Evolutionary conservation across 2,329 filamentous ascomycete genomes (phyloP), one percentile per base, ranked within the genome.

Genomic region (Cercospora sp.): DNA sequence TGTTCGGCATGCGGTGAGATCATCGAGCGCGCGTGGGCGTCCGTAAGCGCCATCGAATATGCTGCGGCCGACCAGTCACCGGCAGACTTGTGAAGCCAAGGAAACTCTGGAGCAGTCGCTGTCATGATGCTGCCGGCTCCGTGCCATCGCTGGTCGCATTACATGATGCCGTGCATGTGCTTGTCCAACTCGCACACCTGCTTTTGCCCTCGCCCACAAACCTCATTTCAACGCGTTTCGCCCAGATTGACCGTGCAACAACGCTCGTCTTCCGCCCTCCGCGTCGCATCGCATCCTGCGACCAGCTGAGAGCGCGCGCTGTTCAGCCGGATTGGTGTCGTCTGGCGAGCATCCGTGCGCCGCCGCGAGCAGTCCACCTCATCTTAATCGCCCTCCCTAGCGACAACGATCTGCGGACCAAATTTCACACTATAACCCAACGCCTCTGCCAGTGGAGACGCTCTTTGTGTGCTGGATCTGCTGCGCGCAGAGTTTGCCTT

Each of bases 111-210:
- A 28, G 48, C 18, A 12, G 23, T 10, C 30, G 53, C 53, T 58
- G 53, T 58, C 53, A 58, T 58, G 26, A 33, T 58, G 53, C 28
- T n/a, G 26, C 16, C 48, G 48, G 59, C 33, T 40, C 30, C 60
- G 40, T 51, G 23, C 40, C 9, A 40, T 62, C 60, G 23, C 20
- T 45, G 3, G 26, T 51, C 26, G 18, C 18, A 45, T 53, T 36
- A 55, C 61, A 55, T 63, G 61, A 63, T 63, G 61, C 48, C 60
- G 60, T 51, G 60, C 42, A 63, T 45, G 31, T 60, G 16, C 48
- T 26, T 13, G 12, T 16, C 23, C 48, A 20, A 53, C 48, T 28
- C 18, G 18, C 48, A 53, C 48, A 20, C 23, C 48, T 53, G 48
- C 48, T 28, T 53, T 6, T 60, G 16, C 33, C 16, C 57, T 33